These are phyloP conservation scores for Pouteria campechiana DNA, from an alignment of 179 eudicot genomes.

Conservation along the genomic window DNA sequence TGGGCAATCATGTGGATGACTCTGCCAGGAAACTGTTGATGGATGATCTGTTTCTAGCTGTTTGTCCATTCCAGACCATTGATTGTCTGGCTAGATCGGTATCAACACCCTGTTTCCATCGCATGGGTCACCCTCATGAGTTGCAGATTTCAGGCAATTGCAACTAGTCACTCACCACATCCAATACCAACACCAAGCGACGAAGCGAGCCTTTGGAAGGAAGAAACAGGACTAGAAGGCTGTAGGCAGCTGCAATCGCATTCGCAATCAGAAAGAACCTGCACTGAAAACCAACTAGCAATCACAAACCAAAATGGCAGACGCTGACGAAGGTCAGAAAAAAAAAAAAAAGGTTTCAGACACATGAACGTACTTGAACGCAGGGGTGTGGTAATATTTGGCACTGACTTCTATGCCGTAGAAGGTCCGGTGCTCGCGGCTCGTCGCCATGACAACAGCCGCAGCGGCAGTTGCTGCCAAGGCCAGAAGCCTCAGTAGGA, in stretches of 20 bases:
- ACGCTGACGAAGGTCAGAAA: no score
- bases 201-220: constrained; percentile 41
- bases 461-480: constrained; percentile 45
- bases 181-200: constrained; percentile 40
- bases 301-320: no score
- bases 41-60: no score
- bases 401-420: constrained; percentile 56
- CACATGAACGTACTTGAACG: constrained; percentile 44
- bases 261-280: constrained; percentile 69
- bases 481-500: constrained; percentile 58
- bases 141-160: no score
- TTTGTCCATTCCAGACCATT: no score
- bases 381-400: constrained; percentile 56
- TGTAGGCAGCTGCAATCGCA: constrained; percentile 51
- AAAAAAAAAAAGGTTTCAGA: background rate
- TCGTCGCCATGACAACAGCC: constrained; percentile 51
- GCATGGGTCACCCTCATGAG: no score
- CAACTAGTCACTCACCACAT: constrained; percentile 29
- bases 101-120: no score
- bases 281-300: constrained; percentile 4
- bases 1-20: no score
- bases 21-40: no score
- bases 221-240: constrained; percentile 42
- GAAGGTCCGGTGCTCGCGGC: constrained; percentile 54
- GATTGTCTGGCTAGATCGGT: no score